Evolutionary conservation across 2,329 filamentous ascomycete genomes (phyloP), one percentile per base, ranked within the genome.

Genomic region (Aspergillus ruber): DNA sequence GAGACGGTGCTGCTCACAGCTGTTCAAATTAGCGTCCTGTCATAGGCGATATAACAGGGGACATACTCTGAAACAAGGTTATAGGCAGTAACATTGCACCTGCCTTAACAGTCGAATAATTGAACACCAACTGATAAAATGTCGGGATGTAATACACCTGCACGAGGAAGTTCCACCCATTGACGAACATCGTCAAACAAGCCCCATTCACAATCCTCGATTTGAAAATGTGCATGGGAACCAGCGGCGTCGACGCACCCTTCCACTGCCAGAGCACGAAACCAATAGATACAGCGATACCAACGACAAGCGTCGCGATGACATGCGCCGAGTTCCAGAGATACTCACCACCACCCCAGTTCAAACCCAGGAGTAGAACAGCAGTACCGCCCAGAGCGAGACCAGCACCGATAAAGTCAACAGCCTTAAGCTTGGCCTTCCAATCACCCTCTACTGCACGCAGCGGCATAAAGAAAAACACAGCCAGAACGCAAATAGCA

Each of bases 91-190:
- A 66, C 42, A 81, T 66, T 2, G 70, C 67, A 0, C 78, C 81
- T 0, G 80, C 77, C 15, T 65, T 67, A 1, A 75, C 53, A 0
- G 73, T 67, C 2, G 64, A 68, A 42, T 69, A 68, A 15, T 64
- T 62, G 18, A 74, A 71, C 1, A 76, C 77, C 46, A 82, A 78
- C 57, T 84, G 80, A 40, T 79, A 79, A 57, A 81, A 84, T 0
- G 82, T 70, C 0, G 81, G 81, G 2, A 84, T 67, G 54, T 79
- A 84, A 60, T 83, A 84, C 2, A 83, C 60, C 51, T 81, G 78
- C n/a, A 78, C 73, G 20, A 80, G 66, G 47, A 80, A 80, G 52
- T 80, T 80, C 78, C 78, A 81, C 3, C 78, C 78, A 44, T 80
- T 80, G 56, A 81, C 74, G 32, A 77, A 75, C 75, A 79, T 79